Percentiles rank a stretch among this genome's conserved stretches.
Evolutionary conservation across 495 filamentous ascomycete genomes (phyloP).

Genomic region (Hypoxylon rickii): DNA sequence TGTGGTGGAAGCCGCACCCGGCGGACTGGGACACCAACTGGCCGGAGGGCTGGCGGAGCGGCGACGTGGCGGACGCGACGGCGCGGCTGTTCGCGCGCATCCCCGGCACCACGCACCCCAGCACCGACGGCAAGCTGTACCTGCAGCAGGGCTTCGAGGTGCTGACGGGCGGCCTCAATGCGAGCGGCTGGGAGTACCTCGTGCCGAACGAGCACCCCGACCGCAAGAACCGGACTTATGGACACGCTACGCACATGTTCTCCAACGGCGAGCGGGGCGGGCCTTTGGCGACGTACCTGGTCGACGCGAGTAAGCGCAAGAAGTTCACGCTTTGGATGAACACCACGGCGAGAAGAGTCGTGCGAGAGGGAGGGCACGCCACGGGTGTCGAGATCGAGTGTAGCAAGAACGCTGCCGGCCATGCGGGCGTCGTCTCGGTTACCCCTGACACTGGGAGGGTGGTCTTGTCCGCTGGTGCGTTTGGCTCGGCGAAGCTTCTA

Average conservation of each 20-base stretch:
- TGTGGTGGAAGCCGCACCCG: conserved; percentile 57
- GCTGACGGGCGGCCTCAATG: conserved; percentile 56
- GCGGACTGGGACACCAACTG: conserved; percentile 77
- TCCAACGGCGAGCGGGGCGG: conserved; percentile 67
- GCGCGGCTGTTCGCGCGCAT: conserved; percentile 68
- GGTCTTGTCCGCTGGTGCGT: conserved; percentile 70
- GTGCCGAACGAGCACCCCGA: conserved; percentile 63
- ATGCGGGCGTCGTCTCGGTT: conserved; percentile 60
- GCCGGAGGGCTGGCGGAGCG: conserved; percentile 71
- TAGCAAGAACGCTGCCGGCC: conserved; percentile 56
- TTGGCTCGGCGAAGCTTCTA: conserved; percentile 74
- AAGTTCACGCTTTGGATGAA: conserved; percentile 75
- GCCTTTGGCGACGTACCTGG: conserved; percentile 73
- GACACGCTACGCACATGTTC: conserved; percentile 72
- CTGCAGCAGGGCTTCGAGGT: conserved; percentile 67
- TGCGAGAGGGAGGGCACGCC: conserved; percentile 63
- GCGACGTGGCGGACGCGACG: conserved; percentile 64
- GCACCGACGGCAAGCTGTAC: conserved; percentile 69
- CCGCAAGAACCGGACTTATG: conserved; percentile 69
- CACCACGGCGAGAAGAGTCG: conserved; percentile 68
- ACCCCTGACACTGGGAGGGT: conserved; percentile 65
- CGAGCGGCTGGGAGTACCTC: conserved; percentile 64
- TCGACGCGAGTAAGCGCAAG: conserved; percentile 58
- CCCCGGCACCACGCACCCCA: conserved; percentile 70
- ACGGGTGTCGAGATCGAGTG: conserved; percentile 72